Base-by-base conservation (phyloP, 2,329 filamentous ascomycete species). In the Xylaria sp. region DNA sequence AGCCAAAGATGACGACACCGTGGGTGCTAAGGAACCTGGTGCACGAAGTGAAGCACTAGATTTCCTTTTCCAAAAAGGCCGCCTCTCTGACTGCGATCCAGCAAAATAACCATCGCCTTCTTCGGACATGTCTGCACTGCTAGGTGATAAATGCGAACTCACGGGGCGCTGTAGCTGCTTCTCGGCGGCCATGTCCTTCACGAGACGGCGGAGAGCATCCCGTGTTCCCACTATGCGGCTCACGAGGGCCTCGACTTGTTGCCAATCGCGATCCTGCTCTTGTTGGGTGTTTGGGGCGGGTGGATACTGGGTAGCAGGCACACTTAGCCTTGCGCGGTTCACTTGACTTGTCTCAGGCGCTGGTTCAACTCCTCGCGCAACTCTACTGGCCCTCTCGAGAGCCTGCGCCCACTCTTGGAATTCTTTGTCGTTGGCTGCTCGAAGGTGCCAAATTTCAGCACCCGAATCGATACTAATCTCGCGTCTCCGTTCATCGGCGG, bases 391-490 rank as follows among this genome's bases (percentile, higher is more conserved):
- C 71, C 88, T 90, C 79, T 97, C 94, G 59, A 99, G 83, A 0
- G 94, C 95, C 55, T 87, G 86, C 56, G 91, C 93, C 96, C 96
- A 99, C 20, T 92, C 91, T 55, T 88, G 86, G 77, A 97, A 99
- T 70, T 98, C 95, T 71, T 91, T 91, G 58, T 89, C 87, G 73
- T 93, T 97, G 58, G 87, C 88, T 3, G 96, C 93, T 75, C 90
- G 91, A 34, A 99, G 84, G 81, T 98, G 96, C 96, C 96, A 99
- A 30, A 99, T 90, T 80, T 99, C 96, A 2, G 96, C 94, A 0
- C 96, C 96, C 0, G 96, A 98, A 78, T 99, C 96, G 65, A 99
- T 96, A 48, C 92, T 97, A 61, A 99, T 97, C 79, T 98, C 95
- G 71, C 94, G 88, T 43, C 92, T 89, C 75, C 92, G 89, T 78